phyloP scores from a whole-genome alignment of 2,329 filamentous ascomycete species.

The Hymenoscyphus repandus region DNA sequence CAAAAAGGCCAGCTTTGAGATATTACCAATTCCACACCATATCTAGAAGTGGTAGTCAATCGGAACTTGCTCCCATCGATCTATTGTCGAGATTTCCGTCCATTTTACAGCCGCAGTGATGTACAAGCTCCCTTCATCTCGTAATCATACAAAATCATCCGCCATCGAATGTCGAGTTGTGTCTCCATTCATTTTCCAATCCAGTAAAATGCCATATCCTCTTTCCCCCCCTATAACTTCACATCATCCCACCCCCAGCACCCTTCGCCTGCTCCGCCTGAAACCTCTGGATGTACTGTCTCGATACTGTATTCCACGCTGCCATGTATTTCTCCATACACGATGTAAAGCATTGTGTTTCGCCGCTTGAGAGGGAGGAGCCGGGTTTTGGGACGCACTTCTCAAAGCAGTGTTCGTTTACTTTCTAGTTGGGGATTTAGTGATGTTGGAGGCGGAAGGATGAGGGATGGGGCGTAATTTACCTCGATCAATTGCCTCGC shows the following conservation, averaged over 20 bases:
- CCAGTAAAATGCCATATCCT: no score
- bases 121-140: background rate
- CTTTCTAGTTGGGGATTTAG: constrained; percentile 55
- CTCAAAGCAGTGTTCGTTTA: constrained; percentile 77
- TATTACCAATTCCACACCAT: no score
- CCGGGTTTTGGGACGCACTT: constrained; percentile 70
- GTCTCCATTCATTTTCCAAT: no score
- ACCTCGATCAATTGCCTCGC: constrained; percentile 67
- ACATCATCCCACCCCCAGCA: constrained; percentile 19
- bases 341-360: constrained; percentile 64
- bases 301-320: constrained; percentile 71
- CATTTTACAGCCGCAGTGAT: background rate
- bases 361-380: constrained; percentile 53
- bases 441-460: constrained; percentile 25
- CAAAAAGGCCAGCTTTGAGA: no score
- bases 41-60: background rate
- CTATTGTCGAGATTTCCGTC: background rate
- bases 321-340: constrained; percentile 86
- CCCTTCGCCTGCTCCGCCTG: constrained; percentile 26
- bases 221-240: no score
- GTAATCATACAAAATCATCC: constrained; percentile 3
- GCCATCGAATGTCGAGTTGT: no score
- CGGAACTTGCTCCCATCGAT: background rate
- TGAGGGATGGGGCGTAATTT: constrained; percentile 22
- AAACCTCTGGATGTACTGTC: constrained; percentile 52